Base-by-base conservation (phyloP, 2,329 filamentous ascomycete species). In the Aschersonia sp. region DNA sequence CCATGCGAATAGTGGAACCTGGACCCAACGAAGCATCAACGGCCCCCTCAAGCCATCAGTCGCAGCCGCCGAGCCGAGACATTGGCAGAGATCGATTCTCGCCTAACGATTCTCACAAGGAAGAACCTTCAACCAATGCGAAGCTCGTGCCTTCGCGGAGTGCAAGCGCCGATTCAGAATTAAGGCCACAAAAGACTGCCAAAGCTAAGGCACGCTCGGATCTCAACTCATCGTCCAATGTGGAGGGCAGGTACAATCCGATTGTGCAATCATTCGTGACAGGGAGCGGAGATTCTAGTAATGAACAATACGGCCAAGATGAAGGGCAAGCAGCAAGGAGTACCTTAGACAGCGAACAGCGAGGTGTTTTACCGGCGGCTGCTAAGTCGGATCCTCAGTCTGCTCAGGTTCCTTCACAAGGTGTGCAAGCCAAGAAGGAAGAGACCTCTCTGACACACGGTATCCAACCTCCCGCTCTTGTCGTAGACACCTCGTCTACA, bases 401-500 rank as follows among this genome's bases (percentile, higher is more conserved):
- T 42, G 14, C 9, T 3, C 40, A 42, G 5, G n/a, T 9, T 42
- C 40, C 29, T 43, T 30, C 30, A 31, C 33, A 42, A 30, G 43
- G 2, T 61, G 75, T 10, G 8, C 29, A 30, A 12, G 31, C 11
- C 9, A 37, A 12, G 10, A 44, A 31, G 5, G 46, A 33, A 7
- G 22, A 44, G 5, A 40, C 48, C 9, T 59, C 58, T 22, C 58
- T 62, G 5, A 50, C 52, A 57, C 61, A 63, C 44, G 56, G 67
- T 56, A 63, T 65, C 60, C 72, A 78, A 44, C 80, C 78, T 30
- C 84, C 83, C 5, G 77, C 77, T 33, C 74, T 90, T 37, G 76
- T 83, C 55, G 75, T 75, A 29, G 84, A 88, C 61, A 80, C 74
- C 5, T 86, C 83, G 9, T 85, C 82, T 53, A 79, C 83, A 56